A percentile compares a stretch with the other conserved stretches of the same genome.
Conservation (phyloP, 1,284 basidiomycete species). For the Mycena citricolor region DNA sequence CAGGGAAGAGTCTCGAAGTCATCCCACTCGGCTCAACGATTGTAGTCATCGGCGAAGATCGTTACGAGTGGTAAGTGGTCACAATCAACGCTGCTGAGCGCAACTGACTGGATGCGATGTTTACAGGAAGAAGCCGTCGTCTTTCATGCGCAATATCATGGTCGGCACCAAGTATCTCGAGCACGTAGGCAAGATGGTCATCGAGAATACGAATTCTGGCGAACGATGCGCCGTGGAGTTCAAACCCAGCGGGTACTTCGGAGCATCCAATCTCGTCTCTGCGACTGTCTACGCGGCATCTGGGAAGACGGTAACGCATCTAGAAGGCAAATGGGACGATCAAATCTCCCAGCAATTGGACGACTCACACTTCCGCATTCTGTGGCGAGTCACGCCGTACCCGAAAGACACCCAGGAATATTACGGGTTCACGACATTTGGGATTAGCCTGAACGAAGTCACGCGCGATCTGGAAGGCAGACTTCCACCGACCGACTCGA, state of each 20-base stretch:
- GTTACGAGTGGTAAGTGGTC: constrained; percentile 62
- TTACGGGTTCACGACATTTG: constrained; percentile 83
- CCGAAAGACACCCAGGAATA: constrained; percentile 72
- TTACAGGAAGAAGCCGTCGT: constrained; percentile 78
- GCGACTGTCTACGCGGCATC: constrained; percentile 58
- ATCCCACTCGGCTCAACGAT: constrained; percentile 73
- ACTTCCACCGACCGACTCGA: constrained; percentile 84
- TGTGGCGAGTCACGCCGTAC: constrained; percentile 75
- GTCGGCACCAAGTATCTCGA: constrained; percentile 90
- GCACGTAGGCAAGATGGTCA: constrained; percentile 72
- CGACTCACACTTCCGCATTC: constrained; percentile 65
- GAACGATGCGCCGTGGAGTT: constrained; percentile 73
- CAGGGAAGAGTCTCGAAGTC: constrained; percentile 83
- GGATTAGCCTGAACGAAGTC: constrained; percentile 81
- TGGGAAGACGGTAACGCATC: constrained; percentile 52
- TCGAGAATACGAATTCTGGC: constrained; percentile 60
- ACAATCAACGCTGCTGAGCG: background rate
- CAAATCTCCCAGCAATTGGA: constrained; percentile 67
- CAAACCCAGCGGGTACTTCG: constrained; percentile 84
- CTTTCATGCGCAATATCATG: constrained; percentile 87
- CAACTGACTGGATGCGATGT: constrained; percentile 6
- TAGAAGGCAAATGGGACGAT: constrained; percentile 87
- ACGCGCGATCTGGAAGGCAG: constrained; percentile 66
- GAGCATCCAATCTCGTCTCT: constrained; percentile 69
- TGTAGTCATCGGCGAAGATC: constrained; percentile 62